Percentiles rank a stretch among this genome's conserved stretches.
Evolutionary conservation across 2,329 filamentous ascomycete species (phyloP).

Genomic region (Fusarium keratoplasticum): DNA sequence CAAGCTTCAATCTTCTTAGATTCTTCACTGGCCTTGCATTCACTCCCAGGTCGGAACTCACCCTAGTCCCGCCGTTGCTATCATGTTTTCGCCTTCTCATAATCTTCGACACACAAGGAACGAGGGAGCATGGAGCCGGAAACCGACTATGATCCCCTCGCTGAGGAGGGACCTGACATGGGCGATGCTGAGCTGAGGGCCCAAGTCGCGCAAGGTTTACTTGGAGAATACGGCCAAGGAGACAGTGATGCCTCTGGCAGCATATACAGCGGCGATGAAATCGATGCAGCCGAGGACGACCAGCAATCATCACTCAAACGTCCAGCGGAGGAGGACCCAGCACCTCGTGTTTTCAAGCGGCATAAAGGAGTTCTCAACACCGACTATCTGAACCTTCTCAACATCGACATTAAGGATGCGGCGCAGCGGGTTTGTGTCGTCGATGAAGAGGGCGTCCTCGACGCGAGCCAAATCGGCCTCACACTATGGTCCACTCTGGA

Average conservation of each 20-base stretch:
- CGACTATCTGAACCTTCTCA: slow-evolving; percentile 64
- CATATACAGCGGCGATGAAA: slow-evolving; percentile 26
- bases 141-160: slow-evolving; percentile 30
- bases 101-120: slow-evolving; percentile 35
- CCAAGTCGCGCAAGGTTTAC: not conserved
- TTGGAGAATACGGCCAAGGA: slow-evolving; percentile 2
- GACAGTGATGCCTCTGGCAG: slow-evolving; percentile 25
- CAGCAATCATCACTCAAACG: slow-evolving; percentile 46
- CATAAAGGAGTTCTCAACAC: slow-evolving; percentile 56
- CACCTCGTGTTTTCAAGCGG: slow-evolving; percentile 57
- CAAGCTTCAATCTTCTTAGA: not conserved
- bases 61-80: slow-evolving; percentile 29
- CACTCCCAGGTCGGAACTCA: slow-evolving; percentile 14
- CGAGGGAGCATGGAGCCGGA: slow-evolving; percentile 48
- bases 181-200: slow-evolving; percentile 17
- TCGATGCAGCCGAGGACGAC: slow-evolving; percentile 13
- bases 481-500: slow-evolving; percentile 78
- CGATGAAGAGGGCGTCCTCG: slow-evolving; percentile 47
- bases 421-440: slow-evolving; percentile 51
- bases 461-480: slow-evolving; percentile 72
- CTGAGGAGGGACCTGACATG: slow-evolving; percentile 24
- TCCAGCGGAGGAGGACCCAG: slow-evolving; percentile 38
- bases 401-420: slow-evolving; percentile 68
- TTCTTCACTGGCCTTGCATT: not conserved
- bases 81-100: slow-evolving; percentile 44